phyloP scores from a whole-genome alignment of 1,284 basidiomycete species.

The Ganoderma sinense region DNA sequence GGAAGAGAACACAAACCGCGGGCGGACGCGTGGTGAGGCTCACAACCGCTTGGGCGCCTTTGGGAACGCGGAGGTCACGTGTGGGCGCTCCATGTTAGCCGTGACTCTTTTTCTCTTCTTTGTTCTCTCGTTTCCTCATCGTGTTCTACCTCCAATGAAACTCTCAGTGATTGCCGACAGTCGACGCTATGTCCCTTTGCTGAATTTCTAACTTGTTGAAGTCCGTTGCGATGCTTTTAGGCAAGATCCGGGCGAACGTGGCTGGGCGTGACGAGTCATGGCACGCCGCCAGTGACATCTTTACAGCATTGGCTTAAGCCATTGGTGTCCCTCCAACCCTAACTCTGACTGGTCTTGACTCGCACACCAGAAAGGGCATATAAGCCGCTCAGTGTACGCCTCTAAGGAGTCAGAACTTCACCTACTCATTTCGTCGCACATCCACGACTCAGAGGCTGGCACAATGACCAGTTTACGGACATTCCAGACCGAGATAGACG shows the following conservation, averaged over 20 bases:
- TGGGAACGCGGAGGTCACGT: constrained; percentile 24
- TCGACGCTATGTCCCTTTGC: neutral
- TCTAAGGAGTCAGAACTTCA: neutral
- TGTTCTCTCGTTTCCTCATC: neutral
- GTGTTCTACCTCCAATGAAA: neutral
- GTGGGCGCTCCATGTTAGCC: constrained; percentile 1
- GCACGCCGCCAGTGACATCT: constrained; percentile 25
- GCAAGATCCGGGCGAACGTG: constrained; percentile 10
- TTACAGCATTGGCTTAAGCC: constrained; percentile 1
- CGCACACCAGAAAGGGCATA: constrained; percentile 19
- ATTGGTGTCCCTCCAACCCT: neutral
- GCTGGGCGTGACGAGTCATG: constrained; percentile 31
- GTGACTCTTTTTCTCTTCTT: constrained; percentile 9
- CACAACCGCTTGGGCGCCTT: constrained; percentile 7
- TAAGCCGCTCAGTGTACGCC: constrained; percentile 15
- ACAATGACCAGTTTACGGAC: constrained; percentile 69
- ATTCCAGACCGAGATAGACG: constrained; percentile 80
- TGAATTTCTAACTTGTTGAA: neutral
- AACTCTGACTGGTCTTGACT: constrained; percentile 33
- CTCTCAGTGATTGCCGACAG: neutral
- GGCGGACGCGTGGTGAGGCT: neutral
- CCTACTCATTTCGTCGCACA: constrained; percentile 36
- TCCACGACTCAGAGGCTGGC: constrained; percentile 4
- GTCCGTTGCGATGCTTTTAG: neutral
- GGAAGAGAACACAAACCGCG: constrained; percentile 10